These are phyloP conservation scores for Didymella exigua DNA, from an alignment of 2,329 filamentous ascomycete species.

Conservation along the genomic window DNA sequence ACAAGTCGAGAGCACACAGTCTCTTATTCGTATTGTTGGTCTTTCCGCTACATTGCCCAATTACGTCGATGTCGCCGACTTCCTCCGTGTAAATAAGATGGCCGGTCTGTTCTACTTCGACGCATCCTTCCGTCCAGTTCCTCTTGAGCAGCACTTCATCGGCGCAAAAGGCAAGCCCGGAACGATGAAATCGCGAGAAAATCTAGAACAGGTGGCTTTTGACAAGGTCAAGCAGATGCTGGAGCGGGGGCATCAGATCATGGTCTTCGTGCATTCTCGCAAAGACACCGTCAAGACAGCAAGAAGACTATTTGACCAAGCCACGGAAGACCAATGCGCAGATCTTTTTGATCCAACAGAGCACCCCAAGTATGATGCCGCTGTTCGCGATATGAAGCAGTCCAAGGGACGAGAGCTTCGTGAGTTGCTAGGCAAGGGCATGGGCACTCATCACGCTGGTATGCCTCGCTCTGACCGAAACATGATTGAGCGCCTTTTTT, in stretches of 20 bases:
- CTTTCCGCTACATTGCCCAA: constrained; percentile 96
- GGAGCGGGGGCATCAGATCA: constrained; percentile 88
- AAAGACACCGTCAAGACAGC: constrained; percentile 93
- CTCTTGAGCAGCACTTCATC: constrained; percentile 95
- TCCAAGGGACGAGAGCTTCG: constrained; percentile 86
- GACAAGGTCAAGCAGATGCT: constrained; percentile 97
- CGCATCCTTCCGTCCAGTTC: constrained; percentile 91
- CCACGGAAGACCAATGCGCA: constrained; percentile 75
- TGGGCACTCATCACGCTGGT: constrained; percentile 95
- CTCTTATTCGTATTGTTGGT: constrained; percentile 92
- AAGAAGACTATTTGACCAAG: constrained; percentile 83
- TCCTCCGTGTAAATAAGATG: constrained; percentile 91
- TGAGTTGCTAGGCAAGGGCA: constrained; percentile 85
- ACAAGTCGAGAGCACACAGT: constrained; percentile 97
- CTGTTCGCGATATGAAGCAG: constrained; percentile 81
- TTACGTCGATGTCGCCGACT: constrained; percentile 95
- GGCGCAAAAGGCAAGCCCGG: constrained; percentile 92
- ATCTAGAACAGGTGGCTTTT: constrained; percentile 84
- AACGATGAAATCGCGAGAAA: constrained; percentile 80
- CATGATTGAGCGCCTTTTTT: constrained; percentile 90
- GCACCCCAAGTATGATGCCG: constrained; percentile 80
- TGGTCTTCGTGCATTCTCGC: constrained; percentile 98
- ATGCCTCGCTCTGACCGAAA: constrained; percentile 96
- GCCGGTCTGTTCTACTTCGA: constrained; percentile 97
- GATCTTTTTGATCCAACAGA: constrained; percentile 82